A percentile compares a stretch with the other conserved stretches of the same genome.
These are phyloP conservation scores for Talinum fruticosum DNA, from an alignment of 148 eudicot genomes.

Conservation along the genomic window DNA sequence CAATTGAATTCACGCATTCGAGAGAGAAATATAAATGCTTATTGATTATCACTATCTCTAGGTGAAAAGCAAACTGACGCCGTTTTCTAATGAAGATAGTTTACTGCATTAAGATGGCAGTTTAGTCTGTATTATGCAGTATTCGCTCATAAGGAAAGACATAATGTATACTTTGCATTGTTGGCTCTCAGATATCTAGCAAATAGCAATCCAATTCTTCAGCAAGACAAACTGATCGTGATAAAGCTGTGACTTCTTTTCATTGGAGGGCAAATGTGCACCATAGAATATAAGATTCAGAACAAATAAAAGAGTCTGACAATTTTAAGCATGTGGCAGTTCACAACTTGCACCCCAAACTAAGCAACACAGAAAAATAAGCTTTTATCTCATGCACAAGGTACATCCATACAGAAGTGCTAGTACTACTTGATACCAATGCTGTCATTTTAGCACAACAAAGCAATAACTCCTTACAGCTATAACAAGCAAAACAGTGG, in stretches of 20 bases:
- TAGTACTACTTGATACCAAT: background rate
- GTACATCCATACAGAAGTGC: background rate
- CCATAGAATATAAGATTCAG: background rate
- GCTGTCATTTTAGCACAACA: background rate
- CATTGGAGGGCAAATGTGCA: background rate
- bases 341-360: background rate
- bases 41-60: background rate
- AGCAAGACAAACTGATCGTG: background rate
- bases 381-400: background rate
- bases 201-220: background rate
- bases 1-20: background rate
- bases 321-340: background rate
- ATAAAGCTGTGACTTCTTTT: no score
- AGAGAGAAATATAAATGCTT: background rate
- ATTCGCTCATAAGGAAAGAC: background rate
- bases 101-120: background rate
- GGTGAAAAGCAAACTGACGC: background rate
- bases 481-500: background rate
- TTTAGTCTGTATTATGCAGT: background rate
- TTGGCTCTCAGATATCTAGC: background rate
- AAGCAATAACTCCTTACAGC: background rate
- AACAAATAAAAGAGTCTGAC: background rate
- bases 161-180: background rate
- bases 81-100: background rate
- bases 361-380: background rate